These are phyloP conservation scores for Ophiocordyceps camponoti-floridani DNA, from an alignment of 2,329 filamentous ascomycete species.

Conservation along the genomic window DNA sequence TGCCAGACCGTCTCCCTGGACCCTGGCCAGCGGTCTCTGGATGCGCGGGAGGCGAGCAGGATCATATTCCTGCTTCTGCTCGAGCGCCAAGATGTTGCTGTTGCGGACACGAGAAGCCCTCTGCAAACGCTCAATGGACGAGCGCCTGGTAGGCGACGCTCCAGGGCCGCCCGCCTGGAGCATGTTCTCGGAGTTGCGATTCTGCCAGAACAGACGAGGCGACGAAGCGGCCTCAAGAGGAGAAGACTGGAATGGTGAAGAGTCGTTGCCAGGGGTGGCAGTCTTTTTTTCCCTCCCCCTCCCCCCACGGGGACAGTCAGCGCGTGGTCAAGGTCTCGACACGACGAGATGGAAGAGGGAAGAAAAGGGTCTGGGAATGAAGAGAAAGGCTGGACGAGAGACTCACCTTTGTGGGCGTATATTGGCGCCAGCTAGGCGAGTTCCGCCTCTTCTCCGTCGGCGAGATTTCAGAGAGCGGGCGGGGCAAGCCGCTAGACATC, in stretches of 20 bases:
- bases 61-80: conserved; percentile 86
- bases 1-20: conserved; percentile 55
- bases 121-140: conserved; percentile 90
- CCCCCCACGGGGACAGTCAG: conserved; percentile 9
- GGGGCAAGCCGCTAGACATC: conserved; percentile 40
- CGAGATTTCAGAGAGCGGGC: conserved; percentile 77
- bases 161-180: conserved; percentile 37
- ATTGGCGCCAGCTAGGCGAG: conserved; percentile 76
- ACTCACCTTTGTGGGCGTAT: conserved; percentile 20
- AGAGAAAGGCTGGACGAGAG: not conserved
- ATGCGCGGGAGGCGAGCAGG: conserved; percentile 59
- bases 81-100: conserved; percentile 89
- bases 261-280: conserved; percentile 46
- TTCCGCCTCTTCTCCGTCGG: conserved; percentile 75
- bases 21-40: conserved; percentile 64
- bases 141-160: conserved; percentile 59
- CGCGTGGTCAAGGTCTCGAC: not conserved
- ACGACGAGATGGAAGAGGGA: not conserved
- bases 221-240: conserved; percentile 52
- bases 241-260: conserved; percentile 73
- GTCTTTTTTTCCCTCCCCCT: conserved; percentile 37
- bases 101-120: conserved; percentile 92
- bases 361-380: not conserved
- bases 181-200: conserved; percentile 63
- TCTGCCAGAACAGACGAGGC: conserved; percentile 84